These are phyloP conservation scores for Fomitopsis schrenkii DNA, from an alignment of 1,284 basidiomycete genomes.

Conservation along the genomic window DNA sequence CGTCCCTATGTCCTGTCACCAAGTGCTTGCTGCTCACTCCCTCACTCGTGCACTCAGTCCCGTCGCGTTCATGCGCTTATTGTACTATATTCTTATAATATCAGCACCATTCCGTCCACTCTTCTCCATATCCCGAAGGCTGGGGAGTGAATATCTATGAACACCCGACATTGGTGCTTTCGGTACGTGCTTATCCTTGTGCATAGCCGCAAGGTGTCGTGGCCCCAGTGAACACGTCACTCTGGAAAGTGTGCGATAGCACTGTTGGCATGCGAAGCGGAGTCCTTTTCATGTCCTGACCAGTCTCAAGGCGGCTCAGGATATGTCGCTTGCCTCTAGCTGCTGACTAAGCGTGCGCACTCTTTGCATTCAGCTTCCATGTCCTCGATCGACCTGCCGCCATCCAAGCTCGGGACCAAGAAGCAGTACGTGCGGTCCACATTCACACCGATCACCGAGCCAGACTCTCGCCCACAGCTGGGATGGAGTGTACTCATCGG, in stretches of 20 bases:
- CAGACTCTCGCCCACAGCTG: conserved; percentile 40
- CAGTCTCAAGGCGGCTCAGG: too few species aligned
- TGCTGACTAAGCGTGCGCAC: conserved; percentile 27
- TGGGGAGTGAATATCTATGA: not conserved
- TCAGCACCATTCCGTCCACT: conserved; percentile 12
- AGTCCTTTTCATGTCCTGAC: too few species aligned
- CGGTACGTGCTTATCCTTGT: too few species aligned
- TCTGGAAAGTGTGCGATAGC: too few species aligned
- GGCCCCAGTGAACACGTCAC: too few species aligned
- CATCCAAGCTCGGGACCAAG: conserved; percentile 47
- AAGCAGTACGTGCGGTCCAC: conserved; percentile 30
- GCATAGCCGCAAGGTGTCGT: too few species aligned
- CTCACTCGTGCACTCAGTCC: conserved; percentile 5
- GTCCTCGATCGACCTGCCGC: conserved; percentile 24
- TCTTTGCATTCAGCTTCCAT: conserved; percentile 16
- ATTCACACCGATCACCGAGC: not conserved
- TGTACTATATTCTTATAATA: conserved; percentile 20
- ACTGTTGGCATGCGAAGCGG: too few species aligned
- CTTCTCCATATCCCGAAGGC: not conserved
- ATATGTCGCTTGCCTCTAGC: not conserved
- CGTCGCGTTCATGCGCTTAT: conserved; percentile 16
- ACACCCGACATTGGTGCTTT: too few species aligned
- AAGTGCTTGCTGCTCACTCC: conserved; percentile 2
- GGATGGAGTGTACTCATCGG: conserved; percentile 68
- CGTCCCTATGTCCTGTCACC: not conserved